Evolutionary conservation across 2,329 filamentous ascomycete genomes (phyloP), one percentile per base, ranked within the genome.

Genomic region (Exophiala mesophila): DNA sequence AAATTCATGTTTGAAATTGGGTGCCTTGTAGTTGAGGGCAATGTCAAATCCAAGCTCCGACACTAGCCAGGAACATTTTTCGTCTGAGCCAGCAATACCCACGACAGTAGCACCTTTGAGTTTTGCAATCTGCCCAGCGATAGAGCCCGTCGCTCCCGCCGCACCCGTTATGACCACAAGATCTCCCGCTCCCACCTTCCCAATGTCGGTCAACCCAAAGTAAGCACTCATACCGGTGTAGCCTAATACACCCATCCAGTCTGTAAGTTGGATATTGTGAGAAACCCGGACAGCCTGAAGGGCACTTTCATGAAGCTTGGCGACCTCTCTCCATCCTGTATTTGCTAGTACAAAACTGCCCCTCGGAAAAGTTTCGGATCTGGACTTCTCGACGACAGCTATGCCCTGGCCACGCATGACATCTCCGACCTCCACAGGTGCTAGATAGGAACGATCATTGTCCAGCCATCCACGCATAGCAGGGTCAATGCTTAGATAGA

Each of bases 91-190:
- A 1, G 80, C 80, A 48, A 86, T 69, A 5, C 82, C 82, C 16
- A 83, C 62, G 10, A 85, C 77, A 21, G 37, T 39, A 54, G 66
- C 74, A 65, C 51, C 74, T 6, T 82, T 83, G 61, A 79, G 87
- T 30, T 47, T 50, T 17, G 47, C 47, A 23, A 50, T 50, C 32
- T 50, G 47, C 9, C 40, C 47, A 7, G 40, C 37, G 21, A 45
- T 24, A 10, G 15, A 33, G 1, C 85, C 85, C 0, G 85, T 88
- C 0, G 85, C 85, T 2, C 85, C 85, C 0, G 85, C 85, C 1
- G 85, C 85, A 5, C 83, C 84, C 12, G 78, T 83, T 0, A 89
- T 81, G 4, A 89, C 82, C 1, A 89, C 83, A 2, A 82, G 79
- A 50, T 89, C 82, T 3, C 83, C 83, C 2, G 73, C 62, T 61